These are phyloP conservation scores for Leccinum uliginosum DNA, from an alignment of 768 basidiomycete species.

Conservation along the genomic window DNA sequence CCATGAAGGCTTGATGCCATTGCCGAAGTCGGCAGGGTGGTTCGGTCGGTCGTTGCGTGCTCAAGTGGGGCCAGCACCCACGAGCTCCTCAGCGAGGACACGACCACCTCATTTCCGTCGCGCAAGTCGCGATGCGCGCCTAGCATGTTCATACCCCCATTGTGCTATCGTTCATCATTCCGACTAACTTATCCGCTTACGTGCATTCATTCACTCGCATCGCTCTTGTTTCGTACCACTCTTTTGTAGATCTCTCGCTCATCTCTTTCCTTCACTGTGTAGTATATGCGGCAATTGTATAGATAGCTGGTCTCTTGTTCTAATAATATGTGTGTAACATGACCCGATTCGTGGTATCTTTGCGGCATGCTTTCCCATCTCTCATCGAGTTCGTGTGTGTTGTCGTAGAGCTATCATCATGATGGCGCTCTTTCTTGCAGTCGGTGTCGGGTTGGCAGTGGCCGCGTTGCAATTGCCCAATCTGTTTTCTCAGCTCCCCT, in stretches of 20 bases:
- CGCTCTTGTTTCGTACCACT: slow-evolving; percentile 12
- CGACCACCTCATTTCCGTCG: background rate
- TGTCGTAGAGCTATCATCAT: background rate
- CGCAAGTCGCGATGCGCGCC: slow-evolving; percentile 11
- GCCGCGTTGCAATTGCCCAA: background rate
- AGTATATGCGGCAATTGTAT: slow-evolving; percentile 5
- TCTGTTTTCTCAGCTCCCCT: slow-evolving; percentile 1
- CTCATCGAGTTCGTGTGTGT: background rate
- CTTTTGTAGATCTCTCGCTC: slow-evolving; percentile 5
- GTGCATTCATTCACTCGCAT: background rate
- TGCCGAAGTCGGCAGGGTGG: background rate
- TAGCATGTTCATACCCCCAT: background rate
- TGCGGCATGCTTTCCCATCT: background rate
- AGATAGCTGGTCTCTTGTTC: background rate
- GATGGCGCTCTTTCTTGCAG: slow-evolving; percentile 10
- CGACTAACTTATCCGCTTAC: slow-evolving; percentile 18
- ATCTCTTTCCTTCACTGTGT: background rate
- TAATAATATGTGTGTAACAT: background rate
- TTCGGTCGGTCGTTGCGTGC: background rate
- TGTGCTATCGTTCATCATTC: background rate
- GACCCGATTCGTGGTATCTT: background rate
- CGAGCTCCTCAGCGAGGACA: background rate
- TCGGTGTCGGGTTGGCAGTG: slow-evolving; percentile 5
- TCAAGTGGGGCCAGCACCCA: slow-evolving; percentile 10
- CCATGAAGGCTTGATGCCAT: slow-evolving; percentile 15